Evolutionary conservation across 2,329 filamentous ascomycete species (phyloP), one percentile per base, ranked within the genome.

Genomic region (Ascochyta fabae): DNA sequence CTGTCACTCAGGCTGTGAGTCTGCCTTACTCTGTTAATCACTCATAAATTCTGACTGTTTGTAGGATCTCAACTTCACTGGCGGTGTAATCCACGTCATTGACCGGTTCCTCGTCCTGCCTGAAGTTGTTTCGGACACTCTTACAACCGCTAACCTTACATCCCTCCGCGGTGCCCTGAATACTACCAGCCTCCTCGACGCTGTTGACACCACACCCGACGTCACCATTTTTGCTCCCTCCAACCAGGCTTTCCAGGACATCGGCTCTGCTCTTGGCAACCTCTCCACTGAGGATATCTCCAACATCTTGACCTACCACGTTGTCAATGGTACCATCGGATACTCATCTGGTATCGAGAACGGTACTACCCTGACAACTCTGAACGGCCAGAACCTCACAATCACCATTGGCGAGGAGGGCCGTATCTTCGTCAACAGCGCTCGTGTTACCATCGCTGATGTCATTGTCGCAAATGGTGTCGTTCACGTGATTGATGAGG

Each of bases 161-260:
- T 70, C 75, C n/a, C 64, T 80, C 33, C 70, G 70, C 50, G 78
- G 77, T 34, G 79, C 78, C n/a, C 59, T 78, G 40, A 73, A 71
- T 19, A 62, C 67, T 4, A 74, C 78, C 23, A 65, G 76, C 58
- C 66, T 80, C n/a, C 59, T 77, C 19, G 62, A 74, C 3, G 71
- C 77, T 16, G 67, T 86, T 31, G 72, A 80, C 56, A 61, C 58
- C 12, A 66, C 75, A 8, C 63, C 66, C 26, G 79, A 86, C 65
- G 61, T 89, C 35, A 90, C 88, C 51, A 79, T 90, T 58, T 89
- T 90, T 60, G 86, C 83, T 0, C 87, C 88, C 1, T 80, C 77
- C 67, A 86, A 88, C 69, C 76, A 76, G 2, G 86, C 86, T 12
- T 86, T 89, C 75, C 77, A 81, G 31, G 72, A 77, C 24, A 83